A percentile compares a stretch with the other conserved stretches of the same genome.
These are phyloP conservation scores for Vaucheria bursata DNA, from an alignment of 352 stramenopile genomes.

Conservation along the genomic window DNA sequence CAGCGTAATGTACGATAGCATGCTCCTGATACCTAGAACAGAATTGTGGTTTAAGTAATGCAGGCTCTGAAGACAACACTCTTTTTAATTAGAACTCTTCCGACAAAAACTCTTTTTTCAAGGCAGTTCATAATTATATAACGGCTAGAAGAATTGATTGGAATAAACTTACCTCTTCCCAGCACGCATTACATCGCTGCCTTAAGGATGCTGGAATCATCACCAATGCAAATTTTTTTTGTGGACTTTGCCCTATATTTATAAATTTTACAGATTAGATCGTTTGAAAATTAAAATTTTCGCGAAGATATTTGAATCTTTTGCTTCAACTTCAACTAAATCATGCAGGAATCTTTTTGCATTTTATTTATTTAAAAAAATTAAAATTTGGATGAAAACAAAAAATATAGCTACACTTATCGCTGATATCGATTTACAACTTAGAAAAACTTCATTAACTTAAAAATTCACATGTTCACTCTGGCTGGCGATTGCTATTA, in stretches of 20 bases:
- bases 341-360: neutral
- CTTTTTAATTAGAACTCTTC: neutral
- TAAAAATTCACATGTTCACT: too few species aligned
- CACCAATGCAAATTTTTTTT: neutral
- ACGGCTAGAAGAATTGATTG: neutral
- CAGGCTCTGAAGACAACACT: neutral
- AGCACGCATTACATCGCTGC: slow-evolving; percentile 44
- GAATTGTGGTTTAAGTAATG: neutral
- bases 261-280: neutral
- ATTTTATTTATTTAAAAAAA: neutral
- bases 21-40: slow-evolving; percentile 22
- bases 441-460: too few species aligned
- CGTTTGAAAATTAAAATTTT: neutral
- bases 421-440: too few species aligned
- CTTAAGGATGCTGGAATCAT: slow-evolving; percentile 10
- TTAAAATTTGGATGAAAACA: neutral
- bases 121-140: neutral
- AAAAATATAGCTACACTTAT: neutral
- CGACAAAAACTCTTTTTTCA: neutral
- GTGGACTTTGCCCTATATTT: neutral
- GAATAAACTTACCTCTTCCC: slow-evolving; percentile 9
- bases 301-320: neutral
- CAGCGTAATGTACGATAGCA: slow-evolving; percentile 32
- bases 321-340: neutral
- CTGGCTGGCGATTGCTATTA: too few species aligned